Base-by-base conservation (phyloP, 371 early-diverging fungal genomes). In the Mucor saturninus region DNA sequence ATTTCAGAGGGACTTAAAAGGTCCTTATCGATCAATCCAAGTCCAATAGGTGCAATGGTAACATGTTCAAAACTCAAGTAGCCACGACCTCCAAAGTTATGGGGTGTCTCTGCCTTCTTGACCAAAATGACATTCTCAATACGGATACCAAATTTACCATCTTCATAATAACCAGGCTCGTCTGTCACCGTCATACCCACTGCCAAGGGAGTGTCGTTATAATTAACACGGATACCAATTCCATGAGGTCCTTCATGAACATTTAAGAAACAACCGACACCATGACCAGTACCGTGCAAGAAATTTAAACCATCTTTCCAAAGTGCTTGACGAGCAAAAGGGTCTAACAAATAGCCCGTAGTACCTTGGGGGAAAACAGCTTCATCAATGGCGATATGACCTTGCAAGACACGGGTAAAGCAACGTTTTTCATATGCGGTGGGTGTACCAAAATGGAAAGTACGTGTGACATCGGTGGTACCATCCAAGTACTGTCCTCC, bases 231-330 rank as follows among this genome's bases (percentile, higher is more conserved):
- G 29, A 89, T 82, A 14, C 95, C 93, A 58, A 99, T 93, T 55
- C 94, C 95, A 49, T 99, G 99, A 38, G 99, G 99, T 0, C 96
- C 92, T 76, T 99, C 99, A 66, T 99, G 99, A 0, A 99, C 99
- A 75, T 97, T 96, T 67, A 99, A 82, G 80, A 90, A 99, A 15
- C 93, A 86, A 1, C 99, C 99, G n/a, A 99, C 99, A 71, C 99
- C 99, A 77, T 99, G 99, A 0, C 99, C 99, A n/a, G 99, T 98
- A 37, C 99, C 98, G 72, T 99, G 99, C n/a, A 95, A 90, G 88
- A 86, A 99, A 71, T 99, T 98, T 43, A 97, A 76, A 5, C 97
- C 96, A 21, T 89, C 93, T 42, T 89, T 75, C 99, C 99, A 99
- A 32, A 99, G 83, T 15, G 93, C 78, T 28, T 85, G 74, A 49